phyloP scores from a whole-genome alignment of 306 rosid species.

The Erythrophleum fordii region DNA sequence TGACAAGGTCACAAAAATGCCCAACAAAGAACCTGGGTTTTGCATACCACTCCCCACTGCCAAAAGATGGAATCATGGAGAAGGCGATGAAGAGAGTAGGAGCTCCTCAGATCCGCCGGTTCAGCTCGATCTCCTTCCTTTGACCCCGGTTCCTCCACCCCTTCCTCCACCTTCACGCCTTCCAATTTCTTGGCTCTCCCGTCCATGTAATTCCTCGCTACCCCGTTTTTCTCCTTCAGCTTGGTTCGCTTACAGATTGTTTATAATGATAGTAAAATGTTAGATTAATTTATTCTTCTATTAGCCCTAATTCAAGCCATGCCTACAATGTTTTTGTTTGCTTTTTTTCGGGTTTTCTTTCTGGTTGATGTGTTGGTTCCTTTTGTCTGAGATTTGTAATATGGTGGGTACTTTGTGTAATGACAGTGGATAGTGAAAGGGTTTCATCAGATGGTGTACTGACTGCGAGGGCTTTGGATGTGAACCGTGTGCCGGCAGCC shows the following conservation, averaged over 20 bases:
- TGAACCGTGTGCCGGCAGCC: slow-evolving; percentile 63
- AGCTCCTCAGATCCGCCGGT: slow-evolving; percentile 72
- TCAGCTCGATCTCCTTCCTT: slow-evolving; percentile 85
- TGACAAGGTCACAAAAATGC: slow-evolving; percentile 43
- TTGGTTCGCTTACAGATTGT: background rate
- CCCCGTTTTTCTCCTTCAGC: background rate
- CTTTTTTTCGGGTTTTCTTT: too few relatives aligned
- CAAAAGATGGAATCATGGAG: slow-evolving; percentile 12
- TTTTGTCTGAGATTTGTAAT: background rate
- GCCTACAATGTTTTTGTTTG: too few relatives aligned
- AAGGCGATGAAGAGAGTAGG: background rate
- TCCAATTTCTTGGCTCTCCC: slow-evolving; percentile 70
- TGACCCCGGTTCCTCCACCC: slow-evolving; percentile 64
- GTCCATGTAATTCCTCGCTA: slow-evolving; percentile 47
- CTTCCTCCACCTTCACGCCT: slow-evolving; percentile 51
- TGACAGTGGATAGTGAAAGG: slow-evolving; percentile 58
- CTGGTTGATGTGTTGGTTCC: background rate
- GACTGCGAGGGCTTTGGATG: slow-evolving; percentile 56
- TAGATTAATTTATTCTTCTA: too few relatives aligned
- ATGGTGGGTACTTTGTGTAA: background rate
- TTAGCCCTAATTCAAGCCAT: too few relatives aligned
- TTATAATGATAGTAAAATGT: too few relatives aligned
- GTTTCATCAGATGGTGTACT: slow-evolving; percentile 49
- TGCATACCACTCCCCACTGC: slow-evolving; percentile 48
- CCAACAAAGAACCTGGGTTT: slow-evolving; percentile 52